Base-by-base conservation (phyloP, 371 early-diverging fungal genomes). In the Mortierella sp. region DNA sequence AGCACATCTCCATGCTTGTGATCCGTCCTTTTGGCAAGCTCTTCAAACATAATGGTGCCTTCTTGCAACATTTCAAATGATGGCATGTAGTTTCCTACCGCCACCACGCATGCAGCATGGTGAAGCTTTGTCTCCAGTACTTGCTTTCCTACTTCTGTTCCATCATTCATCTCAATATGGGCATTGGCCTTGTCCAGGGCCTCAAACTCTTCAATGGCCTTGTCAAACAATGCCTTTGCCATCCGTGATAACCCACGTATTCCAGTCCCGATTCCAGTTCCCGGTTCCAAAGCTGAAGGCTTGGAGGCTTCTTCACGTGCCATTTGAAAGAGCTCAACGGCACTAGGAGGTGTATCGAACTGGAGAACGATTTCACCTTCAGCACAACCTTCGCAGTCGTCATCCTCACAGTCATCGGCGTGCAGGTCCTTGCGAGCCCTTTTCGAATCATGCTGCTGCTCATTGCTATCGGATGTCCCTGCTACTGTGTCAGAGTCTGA, bases 291-390 rank as follows among this genome's bases (percentile, higher is more conserved):
- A 2, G 46, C 14, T 1, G 56, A 24, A 12, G 24, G 9, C 19
- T 60, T 51, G 12, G 60, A 45, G 0, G 73, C 70, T 47, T 86
- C 88, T 16, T 83, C 83, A 19, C 85, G 79, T 6, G 88, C 88
- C 85, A 88, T 84, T 17, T 71, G 78, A 27, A 86, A 62, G 3
- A 88, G 81, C 21, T 86, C 86, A 19, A 79, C 68, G 2, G 86
- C 86, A 19, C 57, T 74, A 4, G 86, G 88, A 19, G 68, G 79
- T 24, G 76, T 70, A 1, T 84, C 79, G 79, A 88, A 86, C 9
- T 84, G 71, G 43, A 88, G 84, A 53, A 86, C 85, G 13, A 88
- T 74, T 57, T 88, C 85, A 8, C 88, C 88, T 22, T 84, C 85
- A 54, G 84, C 88, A 58, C 88, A 88, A 1, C 87, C 88, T 34